Base-by-base conservation (phyloP, 768 basidiomycete genomes). In the Tulasnella sp. region DNA sequence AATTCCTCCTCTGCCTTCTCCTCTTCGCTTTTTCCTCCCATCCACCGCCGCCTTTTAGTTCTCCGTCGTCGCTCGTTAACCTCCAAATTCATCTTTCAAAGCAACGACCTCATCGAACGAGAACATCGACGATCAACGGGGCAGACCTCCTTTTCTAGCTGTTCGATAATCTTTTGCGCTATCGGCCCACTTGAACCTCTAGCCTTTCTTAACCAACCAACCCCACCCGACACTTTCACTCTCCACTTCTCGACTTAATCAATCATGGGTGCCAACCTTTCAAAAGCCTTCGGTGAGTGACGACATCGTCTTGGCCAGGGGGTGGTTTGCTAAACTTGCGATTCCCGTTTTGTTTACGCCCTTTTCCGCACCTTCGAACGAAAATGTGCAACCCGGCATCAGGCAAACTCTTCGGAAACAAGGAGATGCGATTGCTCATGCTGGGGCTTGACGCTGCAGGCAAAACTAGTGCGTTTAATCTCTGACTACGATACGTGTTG, bases 381-480 rank as follows among this genome's bases (percentile, higher is more conserved):
- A 67, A 10, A 35, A 35, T 35, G 5, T 5, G 35, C 35, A 35
- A 35, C 39, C 29, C 44, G 44, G 67, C 55, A 10, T 23, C 16
- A 80, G 79, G 46, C 42, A 80, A 80, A 71, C 71, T 80, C 7
- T 80, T 80, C 57, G 79, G 79, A n/a, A 80, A 80, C 61, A 80
- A 79, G 78, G 79, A 80, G 79, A 80, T 80, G 79, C 29, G 79
- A n/a, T 44, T 81, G 51, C 23, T 81, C 23, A 82, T 81, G 82
- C 71, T 82, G 9, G 88, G 88, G 2, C 83, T 86, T 0, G 85
- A 85, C 72, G 81, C 79, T 39, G 81, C 82, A 26, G 88, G 88
- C 1, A 88, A 88, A 81, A 88, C 88, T n/a, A 78, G 76, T 80
- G n/a, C 20, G 57, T 61, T 39, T 32, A 48, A 20, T 26, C 73